These are phyloP conservation scores for Metschnikowia similis DNA, from an alignment of 805 yeast species.

Conservation along the genomic window DNA sequence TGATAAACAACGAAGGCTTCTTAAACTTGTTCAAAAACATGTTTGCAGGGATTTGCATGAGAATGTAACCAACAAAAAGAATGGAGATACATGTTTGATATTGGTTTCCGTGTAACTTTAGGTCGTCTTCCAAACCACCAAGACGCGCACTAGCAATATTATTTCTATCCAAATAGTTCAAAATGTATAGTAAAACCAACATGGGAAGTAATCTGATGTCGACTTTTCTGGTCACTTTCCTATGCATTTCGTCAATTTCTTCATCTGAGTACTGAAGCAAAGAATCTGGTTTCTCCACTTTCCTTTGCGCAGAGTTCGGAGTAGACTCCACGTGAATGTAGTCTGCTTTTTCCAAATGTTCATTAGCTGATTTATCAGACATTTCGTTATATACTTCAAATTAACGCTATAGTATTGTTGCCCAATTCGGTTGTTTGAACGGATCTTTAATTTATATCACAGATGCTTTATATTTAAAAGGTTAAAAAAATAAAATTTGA, in stretches of 20 bases:
- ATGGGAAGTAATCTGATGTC: constrained; percentile 49
- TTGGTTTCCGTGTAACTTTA: constrained; percentile 38
- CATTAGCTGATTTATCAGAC: background rate
- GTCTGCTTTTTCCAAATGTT: constrained; percentile 8
- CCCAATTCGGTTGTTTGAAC: constrained; percentile 1
- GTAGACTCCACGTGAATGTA: constrained; percentile 9
- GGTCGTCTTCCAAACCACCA: constrained; percentile 45
- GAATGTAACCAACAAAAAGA: constrained; percentile 46
- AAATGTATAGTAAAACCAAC: constrained; percentile 46
- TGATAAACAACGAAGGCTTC: constrained; percentile 48
- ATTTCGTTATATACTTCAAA: background rate
- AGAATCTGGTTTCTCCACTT: constrained; percentile 27
- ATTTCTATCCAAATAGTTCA: constrained; percentile 50
- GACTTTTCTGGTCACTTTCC: constrained; percentile 41
- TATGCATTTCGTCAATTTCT: constrained; percentile 42
- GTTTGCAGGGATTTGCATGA: constrained; percentile 47
- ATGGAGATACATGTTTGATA: constrained; percentile 52
- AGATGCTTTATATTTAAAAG: background rate
- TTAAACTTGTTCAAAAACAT: constrained; percentile 44
- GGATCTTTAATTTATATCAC: background rate
- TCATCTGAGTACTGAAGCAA: constrained; percentile 30
- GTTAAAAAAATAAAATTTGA: background rate
- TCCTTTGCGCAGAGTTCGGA: background rate
- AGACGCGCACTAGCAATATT: constrained; percentile 53
- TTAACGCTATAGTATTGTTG: background rate